These are phyloP conservation scores for Amanita rubescens DNA, from an alignment of 768 basidiomycete species.

Conservation along the genomic window DNA sequence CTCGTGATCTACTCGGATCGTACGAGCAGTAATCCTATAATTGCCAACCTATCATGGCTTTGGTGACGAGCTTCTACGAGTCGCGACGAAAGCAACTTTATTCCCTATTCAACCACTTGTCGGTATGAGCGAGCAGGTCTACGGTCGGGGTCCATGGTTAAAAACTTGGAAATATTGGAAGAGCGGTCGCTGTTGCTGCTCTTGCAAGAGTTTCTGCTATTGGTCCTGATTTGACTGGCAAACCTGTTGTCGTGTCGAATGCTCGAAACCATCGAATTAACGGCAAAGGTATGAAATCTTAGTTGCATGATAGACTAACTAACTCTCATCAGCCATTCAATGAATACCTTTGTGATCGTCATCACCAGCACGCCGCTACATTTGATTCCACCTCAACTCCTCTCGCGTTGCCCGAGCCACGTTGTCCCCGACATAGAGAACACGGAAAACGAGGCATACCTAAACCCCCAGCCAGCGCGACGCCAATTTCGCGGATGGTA, in stretches of 20 bases:
- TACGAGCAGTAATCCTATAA: background rate
- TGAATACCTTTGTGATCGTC: background rate
- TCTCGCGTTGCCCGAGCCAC: background rate
- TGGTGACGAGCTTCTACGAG: too few relatives aligned
- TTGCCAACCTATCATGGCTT: background rate
- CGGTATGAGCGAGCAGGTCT: conserved; percentile 15
- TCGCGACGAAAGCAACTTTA: conserved; percentile 12
- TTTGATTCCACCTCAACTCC: background rate
- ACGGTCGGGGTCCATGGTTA: background rate
- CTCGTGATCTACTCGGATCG: background rate
- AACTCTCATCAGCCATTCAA: background rate
- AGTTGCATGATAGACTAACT: background rate
- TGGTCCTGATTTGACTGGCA: background rate
- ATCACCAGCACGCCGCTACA: too few relatives aligned
- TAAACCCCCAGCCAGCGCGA: background rate
- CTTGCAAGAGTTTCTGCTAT: background rate
- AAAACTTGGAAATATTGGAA: background rate
- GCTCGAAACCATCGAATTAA: background rate
- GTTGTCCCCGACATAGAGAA: background rate
- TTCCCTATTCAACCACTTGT: conserved; percentile 17
- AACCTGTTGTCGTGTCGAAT: background rate
- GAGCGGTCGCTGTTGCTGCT: background rate
- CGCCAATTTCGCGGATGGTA: conserved; percentile 6
- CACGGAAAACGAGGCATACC: background rate
- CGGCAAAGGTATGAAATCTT: background rate